phyloP scores from a whole-genome alignment of 768 basidiomycete genomes.

The Xanthoconium stramineum region DNA sequence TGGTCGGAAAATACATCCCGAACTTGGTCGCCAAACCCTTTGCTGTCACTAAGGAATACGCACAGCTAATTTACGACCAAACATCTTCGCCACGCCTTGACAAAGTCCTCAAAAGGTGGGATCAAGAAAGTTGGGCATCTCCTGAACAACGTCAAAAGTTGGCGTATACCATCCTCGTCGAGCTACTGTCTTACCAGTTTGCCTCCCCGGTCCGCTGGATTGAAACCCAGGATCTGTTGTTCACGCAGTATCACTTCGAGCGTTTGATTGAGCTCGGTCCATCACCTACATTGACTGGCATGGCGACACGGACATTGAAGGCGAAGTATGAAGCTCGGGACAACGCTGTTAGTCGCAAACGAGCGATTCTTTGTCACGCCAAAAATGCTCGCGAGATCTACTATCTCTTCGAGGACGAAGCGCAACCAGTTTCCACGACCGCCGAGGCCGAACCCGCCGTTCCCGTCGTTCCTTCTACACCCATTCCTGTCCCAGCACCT shows the following conservation, averaged over 20 bases:
- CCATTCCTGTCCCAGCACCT: conserved; percentile 41
- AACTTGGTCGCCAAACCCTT: conserved; percentile 92
- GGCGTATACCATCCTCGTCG: conserved; percentile 94
- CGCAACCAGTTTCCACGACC: conserved; percentile 26
- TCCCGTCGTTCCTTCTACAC: conserved; percentile 36
- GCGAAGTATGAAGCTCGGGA: conserved; percentile 92
- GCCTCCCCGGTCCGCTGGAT: conserved; percentile 99
- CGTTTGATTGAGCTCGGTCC: conserved; percentile 95
- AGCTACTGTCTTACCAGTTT: conserved; percentile 96
- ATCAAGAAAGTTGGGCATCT: conserved; percentile 83
- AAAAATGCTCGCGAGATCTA: conserved; percentile 98
- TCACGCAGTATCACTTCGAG: conserved; percentile 83
- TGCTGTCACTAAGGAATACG: conserved; percentile 80
- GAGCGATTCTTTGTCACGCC: conserved; percentile 86
- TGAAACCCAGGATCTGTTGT: conserved; percentile 95
- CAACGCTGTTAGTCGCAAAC: conserved; percentile 74
- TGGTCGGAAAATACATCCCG: conserved; percentile 94
- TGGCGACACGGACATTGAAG: conserved; percentile 88
- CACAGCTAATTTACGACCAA: conserved; percentile 94
- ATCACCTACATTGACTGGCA: conserved; percentile 92
- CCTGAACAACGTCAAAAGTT: conserved; percentile 85
- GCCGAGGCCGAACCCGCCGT: conserved; percentile 35
- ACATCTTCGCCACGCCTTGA: conserved; percentile 94
- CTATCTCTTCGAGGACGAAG: conserved; percentile 94
- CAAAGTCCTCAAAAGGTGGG: conserved; percentile 93